Conservation (phyloP, 1,284 basidiomycete genomes). For the Heliocybe sulcata region DNA sequence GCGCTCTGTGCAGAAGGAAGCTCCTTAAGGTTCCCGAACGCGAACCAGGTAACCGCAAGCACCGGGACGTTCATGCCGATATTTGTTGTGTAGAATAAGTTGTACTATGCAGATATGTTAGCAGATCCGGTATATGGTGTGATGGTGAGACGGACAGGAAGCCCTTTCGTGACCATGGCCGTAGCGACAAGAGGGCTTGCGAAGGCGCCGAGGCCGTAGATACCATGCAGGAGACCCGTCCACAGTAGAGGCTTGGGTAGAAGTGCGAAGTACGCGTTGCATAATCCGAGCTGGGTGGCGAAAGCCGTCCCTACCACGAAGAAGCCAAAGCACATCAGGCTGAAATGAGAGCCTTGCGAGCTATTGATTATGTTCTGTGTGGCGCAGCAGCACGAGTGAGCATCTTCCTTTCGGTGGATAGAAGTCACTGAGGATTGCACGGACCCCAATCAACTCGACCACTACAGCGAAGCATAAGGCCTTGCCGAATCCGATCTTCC, state of each 20-base stretch:
- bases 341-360: conserved; percentile 21
- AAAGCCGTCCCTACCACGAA: conserved; percentile 22
- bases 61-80: conserved; percentile 21
- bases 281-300: conserved; percentile 20
- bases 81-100: conserved; percentile 22
- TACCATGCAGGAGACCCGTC: conserved; percentile 23
- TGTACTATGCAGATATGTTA: conserved; percentile 11
- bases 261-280: conserved; percentile 23
- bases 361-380: conserved; percentile 24
- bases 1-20: conserved; percentile 10
- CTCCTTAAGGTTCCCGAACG: conserved; percentile 17
- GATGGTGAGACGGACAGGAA: conserved; percentile 16
- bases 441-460: conserved; percentile 21
- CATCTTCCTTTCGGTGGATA: too few species aligned
- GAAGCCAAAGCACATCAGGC: conserved; percentile 25
- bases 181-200: conserved; percentile 23
- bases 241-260: conserved; percentile 21
- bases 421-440: conserved; percentile 3
- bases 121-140: too few species aligned
- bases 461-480: conserved; percentile 18
- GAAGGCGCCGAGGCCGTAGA: conserved; percentile 24
- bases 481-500: conserved; percentile 21
- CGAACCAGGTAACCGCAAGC: conserved; percentile 16
- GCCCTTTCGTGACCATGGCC: conserved; percentile 18
- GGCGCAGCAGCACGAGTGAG: not conserved